phyloP scores from a whole-genome alignment of 495 filamentous ascomycete genomes.

The Parmelia sp. region DNA sequence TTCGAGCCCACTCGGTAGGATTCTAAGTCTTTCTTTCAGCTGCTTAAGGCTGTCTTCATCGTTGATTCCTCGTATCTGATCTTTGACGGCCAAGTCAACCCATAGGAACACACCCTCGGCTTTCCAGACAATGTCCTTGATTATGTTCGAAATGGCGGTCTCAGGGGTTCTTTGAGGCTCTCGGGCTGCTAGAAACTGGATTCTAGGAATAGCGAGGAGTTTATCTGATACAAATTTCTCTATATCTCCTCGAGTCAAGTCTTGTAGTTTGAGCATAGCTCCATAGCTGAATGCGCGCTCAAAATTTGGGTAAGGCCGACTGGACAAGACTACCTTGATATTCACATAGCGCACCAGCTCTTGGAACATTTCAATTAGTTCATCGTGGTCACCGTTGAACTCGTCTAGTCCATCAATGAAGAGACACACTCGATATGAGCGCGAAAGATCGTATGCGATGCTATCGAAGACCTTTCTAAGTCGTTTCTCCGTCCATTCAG shows the following conservation, averaged over 20 bases:
- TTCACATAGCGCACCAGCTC: neutral
- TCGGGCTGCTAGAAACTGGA: neutral
- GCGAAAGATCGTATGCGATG: neutral
- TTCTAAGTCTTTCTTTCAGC: neutral
- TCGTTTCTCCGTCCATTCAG: slow-evolving; percentile 10
- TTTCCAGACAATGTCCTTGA: neutral
- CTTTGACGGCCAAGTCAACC: slow-evolving; percentile 3
- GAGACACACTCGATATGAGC: neutral
- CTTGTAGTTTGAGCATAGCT: slow-evolving; percentile 9
- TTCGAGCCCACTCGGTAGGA: neutral
- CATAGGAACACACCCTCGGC: too few species aligned
- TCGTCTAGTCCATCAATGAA: too few species aligned
- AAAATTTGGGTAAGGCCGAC: slow-evolving; percentile 12
- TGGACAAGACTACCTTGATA: slow-evolving; percentile 12
- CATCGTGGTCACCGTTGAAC: slow-evolving; percentile 11
- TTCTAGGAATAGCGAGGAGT: neutral
- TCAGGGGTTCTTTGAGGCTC: neutral
- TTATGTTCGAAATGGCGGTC: neutral
- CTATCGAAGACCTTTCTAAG: neutral
- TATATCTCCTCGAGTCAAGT: slow-evolving; percentile 8
- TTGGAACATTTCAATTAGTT: neutral
- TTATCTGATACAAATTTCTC: slow-evolving; percentile 4
- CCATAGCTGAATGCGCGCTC: neutral
- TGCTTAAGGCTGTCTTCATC: neutral
- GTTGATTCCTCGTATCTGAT: neutral